Percentiles rank a stretch among this genome's conserved stretches.
Evolutionary conservation across 352 stramenopile genomes (phyloP).

Genomic region (Thraustochytrium striatum): DNA sequence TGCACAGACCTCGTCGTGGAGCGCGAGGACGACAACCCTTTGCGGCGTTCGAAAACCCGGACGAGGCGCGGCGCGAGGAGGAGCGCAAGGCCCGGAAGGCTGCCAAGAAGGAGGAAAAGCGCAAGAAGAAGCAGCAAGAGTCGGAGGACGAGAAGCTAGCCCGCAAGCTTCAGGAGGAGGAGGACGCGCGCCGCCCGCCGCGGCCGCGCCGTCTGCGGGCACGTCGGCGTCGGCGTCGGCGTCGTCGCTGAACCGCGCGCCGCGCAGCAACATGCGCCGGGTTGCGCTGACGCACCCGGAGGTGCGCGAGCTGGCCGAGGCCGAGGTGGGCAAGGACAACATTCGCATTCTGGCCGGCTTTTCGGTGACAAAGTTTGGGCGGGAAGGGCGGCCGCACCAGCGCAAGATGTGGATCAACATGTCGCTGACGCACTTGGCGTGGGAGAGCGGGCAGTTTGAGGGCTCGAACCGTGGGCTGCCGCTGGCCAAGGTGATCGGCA

Average conservation of each 20-base stretch:
- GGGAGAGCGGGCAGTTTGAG: slow-evolving; percentile 50
- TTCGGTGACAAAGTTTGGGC: slow-evolving; percentile 48
- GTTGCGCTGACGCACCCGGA: slow-evolving; percentile 35
- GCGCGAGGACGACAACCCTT: slow-evolving; percentile 10
- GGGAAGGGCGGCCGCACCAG: slow-evolving; percentile 47
- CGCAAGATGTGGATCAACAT: slow-evolving; percentile 50
- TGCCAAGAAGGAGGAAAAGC: slow-evolving; percentile 41
- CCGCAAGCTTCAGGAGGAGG: slow-evolving; percentile 43
- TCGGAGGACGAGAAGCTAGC: slow-evolving; percentile 39
- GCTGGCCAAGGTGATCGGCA: slow-evolving; percentile 45
- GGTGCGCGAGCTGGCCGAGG: slow-evolving; percentile 45
- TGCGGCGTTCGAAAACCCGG: background rate
- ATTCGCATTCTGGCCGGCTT: slow-evolving; percentile 45
- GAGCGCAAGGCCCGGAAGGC: slow-evolving; percentile 34
- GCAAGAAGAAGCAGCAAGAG: slow-evolving; percentile 49
- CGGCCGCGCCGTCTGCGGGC: background rate
- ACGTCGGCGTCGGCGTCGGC: too few species aligned
- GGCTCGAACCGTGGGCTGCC: slow-evolving; percentile 42
- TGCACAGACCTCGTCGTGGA: background rate
- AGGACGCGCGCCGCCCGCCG: slow-evolving; percentile 16
- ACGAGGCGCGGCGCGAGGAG: slow-evolving; percentile 5
- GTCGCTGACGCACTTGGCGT: slow-evolving; percentile 44
- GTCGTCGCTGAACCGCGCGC: background rate
- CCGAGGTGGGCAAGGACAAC: slow-evolving; percentile 50
- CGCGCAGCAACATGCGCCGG: background rate